Evolutionary conservation across 192 early-diverging fungal genomes (phyloP), one percentile per base, ranked within the genome.

Genomic region (Funneliformis mosseae): DNA sequence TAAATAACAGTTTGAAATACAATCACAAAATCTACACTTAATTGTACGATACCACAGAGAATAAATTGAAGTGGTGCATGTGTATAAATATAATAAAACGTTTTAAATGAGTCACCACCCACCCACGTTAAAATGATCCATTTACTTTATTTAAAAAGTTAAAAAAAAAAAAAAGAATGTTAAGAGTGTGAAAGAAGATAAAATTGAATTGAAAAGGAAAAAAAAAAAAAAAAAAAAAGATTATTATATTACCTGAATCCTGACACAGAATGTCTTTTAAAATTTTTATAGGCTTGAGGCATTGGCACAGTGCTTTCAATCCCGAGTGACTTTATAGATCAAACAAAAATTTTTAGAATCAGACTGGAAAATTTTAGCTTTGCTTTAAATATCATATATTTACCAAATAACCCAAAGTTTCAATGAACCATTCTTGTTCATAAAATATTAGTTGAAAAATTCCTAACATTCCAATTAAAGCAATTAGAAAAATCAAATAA

Each of bases 251-350:
- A 77, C 77, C 77, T 88, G 77, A 91, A 91, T 71, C 90, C 90
- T 33, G 81, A 81, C 0, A 88, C 88, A 6, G 87, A 87, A 64
- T 87, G 81, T 14, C 79, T 77, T 14, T 79, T 80, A 60, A 81
- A 86, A 81, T 88, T 91, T 28, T 85, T 55, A 41, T 85, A 83
- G 43, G 86, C 87, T 76, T 91, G 90, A 4, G 90, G 90, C 8
- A 91, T 67, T 18, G 90, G 90, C 4, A 91, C 83, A 1, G 90
- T 88, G 14, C 84, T 84, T 69, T 91, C 90, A 55, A 89, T 89
- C 0, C 90, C 86, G 12, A 91, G 62, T 62, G 85, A 81, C 85
- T 86, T 79, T 55, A 66, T 60, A 80, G 60, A 73, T 39, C 67
- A 0, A 48, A 33, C 33, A 33, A 67, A 71, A 77, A 23, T 28